Conservation (phyloP, 2,329 filamentous ascomycete species). For the Exophiala dermatitidis region DNA sequence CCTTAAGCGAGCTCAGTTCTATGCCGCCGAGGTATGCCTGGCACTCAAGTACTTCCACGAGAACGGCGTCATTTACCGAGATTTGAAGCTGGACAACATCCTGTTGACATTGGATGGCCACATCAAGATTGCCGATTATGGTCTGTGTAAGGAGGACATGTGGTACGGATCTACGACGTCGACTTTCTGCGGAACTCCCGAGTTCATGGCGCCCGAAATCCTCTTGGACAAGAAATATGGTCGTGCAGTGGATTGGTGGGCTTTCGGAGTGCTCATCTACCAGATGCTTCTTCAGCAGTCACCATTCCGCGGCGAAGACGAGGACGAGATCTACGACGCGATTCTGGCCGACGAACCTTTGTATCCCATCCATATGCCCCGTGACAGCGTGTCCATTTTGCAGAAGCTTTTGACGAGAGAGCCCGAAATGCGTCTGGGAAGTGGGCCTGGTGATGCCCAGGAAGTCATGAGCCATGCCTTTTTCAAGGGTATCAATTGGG, state of each 20-base stretch:
- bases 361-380: slow-evolving; percentile 97
- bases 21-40: slow-evolving; percentile 93
- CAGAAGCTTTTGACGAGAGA: slow-evolving; percentile 96
- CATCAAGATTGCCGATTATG: slow-evolving; percentile 98
- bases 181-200: slow-evolving; percentile 98
- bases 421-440: slow-evolving; percentile 84
- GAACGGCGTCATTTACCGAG: slow-evolving; percentile 94
- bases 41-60: slow-evolving; percentile 99
- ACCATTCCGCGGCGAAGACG: slow-evolving; percentile 95
- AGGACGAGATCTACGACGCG: slow-evolving; percentile 98
- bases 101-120: slow-evolving; percentile 89
- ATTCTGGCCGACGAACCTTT: slow-evolving; percentile 95
- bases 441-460: slow-evolving; percentile 91
- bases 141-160: slow-evolving; percentile 99
- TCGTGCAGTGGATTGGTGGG: slow-evolving; percentile 98
- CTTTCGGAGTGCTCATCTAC: slow-evolving; percentile 97
- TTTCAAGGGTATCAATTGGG: slow-evolving; percentile 97
- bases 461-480: slow-evolving; percentile 99
- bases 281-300: slow-evolving; percentile 99
- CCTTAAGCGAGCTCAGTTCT: slow-evolving; percentile 95
- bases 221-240: slow-evolving; percentile 97
- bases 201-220: slow-evolving; percentile 99
- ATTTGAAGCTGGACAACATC: slow-evolving; percentile 79
- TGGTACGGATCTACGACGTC: slow-evolving; percentile 96
- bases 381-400: slow-evolving; percentile 93